Conservation (phyloP, 352 stramenopile genomes). For the Halophytophthora batemanensis region DNA sequence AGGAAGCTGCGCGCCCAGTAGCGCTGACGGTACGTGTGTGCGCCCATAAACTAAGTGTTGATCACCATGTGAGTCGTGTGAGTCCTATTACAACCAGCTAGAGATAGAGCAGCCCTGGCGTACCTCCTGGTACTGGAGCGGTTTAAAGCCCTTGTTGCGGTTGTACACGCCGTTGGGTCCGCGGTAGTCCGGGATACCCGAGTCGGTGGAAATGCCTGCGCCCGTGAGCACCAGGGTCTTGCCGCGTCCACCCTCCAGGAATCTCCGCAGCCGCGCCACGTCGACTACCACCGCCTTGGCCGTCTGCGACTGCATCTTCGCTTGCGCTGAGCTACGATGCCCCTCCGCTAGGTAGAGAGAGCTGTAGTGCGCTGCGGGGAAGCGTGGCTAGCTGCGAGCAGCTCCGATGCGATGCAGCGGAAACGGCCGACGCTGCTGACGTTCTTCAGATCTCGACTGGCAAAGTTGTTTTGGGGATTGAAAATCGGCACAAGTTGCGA, state of each 20-base stretch:
- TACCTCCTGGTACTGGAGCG: conserved; percentile 96
- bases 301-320: conserved; percentile 5
- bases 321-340: no score
- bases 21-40: conserved; percentile 79
- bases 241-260: conserved; percentile 50
- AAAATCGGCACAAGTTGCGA: no score
- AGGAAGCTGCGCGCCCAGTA: conserved; percentile 94
- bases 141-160: conserved; percentile 90
- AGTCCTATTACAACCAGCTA: neutral
- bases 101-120: conserved; percentile 18
- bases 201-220: conserved; percentile 96
- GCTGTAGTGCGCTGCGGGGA: no score
- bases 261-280: conserved; percentile 39
- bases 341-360: no score
- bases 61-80: neutral
- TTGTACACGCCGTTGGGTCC: conserved; percentile 94
- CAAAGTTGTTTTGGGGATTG: no score
- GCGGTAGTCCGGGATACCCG: conserved; percentile 97
- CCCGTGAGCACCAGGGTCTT: conserved; percentile 87
- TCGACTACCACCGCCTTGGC: conserved; percentile 18
- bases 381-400: no score
- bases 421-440: no score
- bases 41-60: conserved; percentile 44
- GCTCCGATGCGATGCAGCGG: no score
- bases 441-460: no score